A percentile compares a stretch with the other conserved stretches of the same genome.
These are phyloP conservation scores for Curvularia sp. DNA, from an alignment of 2,329 filamentous ascomycete species.

Conservation along the genomic window DNA sequence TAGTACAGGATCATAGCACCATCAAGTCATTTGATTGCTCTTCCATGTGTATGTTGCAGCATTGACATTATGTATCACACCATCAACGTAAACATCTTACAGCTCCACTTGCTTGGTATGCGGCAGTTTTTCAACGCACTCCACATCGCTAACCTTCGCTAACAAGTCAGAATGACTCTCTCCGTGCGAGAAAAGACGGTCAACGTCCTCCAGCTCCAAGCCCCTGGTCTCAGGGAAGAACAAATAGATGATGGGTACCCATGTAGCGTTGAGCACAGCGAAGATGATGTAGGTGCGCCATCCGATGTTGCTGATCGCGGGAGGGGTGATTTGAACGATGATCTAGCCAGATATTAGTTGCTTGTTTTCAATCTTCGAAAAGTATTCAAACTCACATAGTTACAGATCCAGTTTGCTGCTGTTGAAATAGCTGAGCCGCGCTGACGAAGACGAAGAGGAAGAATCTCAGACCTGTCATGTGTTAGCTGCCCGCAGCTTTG, in stretches of 20 bases:
- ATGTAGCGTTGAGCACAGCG: slow-evolving; percentile 57
- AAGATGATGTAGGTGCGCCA: slow-evolving; percentile 64
- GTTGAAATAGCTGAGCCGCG: slow-evolving; percentile 60
- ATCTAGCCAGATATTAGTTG: slow-evolving; percentile 28
- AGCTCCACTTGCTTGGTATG: background rate
- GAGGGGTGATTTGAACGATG: slow-evolving; percentile 61
- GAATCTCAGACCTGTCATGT: slow-evolving; percentile 51
- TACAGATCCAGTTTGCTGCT: slow-evolving; percentile 58
- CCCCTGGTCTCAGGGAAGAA: slow-evolving; percentile 48
- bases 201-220: slow-evolving; percentile 48
- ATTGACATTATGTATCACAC: background rate
- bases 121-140: background rate
- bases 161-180: slow-evolving; percentile 2
- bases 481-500: background rate
- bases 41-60: background rate
- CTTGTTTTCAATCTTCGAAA: background rate
- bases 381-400: slow-evolving; percentile 43
- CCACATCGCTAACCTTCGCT: background rate
- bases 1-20: background rate
- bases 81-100: background rate
- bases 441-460: slow-evolving; percentile 58
- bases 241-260: slow-evolving; percentile 58
- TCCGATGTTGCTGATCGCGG: slow-evolving; percentile 55
- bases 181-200: slow-evolving; percentile 39
- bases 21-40: background rate